Base-by-base conservation (phyloP, 257 asterid genomes). In the Petunia secreta region DNA sequence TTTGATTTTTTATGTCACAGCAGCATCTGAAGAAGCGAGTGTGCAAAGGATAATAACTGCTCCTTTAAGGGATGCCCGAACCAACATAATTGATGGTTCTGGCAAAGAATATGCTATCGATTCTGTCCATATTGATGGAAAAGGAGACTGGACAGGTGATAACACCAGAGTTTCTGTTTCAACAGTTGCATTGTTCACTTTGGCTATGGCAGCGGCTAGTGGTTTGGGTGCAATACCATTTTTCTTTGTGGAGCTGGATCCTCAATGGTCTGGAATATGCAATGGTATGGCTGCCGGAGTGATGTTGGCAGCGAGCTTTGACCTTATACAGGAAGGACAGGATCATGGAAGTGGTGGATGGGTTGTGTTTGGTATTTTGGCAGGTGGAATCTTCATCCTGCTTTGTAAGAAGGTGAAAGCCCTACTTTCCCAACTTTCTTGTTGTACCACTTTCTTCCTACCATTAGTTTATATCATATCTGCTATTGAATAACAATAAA, bases 231-330 rank as follows among this genome's bases (percentile, higher is more conserved):
- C 99, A 44, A 64, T 94, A 63, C 99, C 99, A 34, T 96, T 96
- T 89, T 96, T 96, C 85, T 96, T 96, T 82, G 91, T 96, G 82
- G 98, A 94, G 90, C 97, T 96, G 62, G 98, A 96, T 88, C 89
- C 99, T 65, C 96, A 96, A 53, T 94, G 97, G 98, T 92, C 97
- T 48, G 99, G 99, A 68, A 85, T 96, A 80, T 96, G 99, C 91
- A 96, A 96, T 14, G 99, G 99, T 69, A 94, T 94, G 93, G 99
- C 99, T 73, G 97, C 96, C 48, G 99, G 99, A 75, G 99, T 96
- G 65, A 96, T 96, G 99, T 82, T 96, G 78, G 99, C 99, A 57
- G 99, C 99, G 38, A 96, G 98, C 88, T 96, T 96, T 88, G 99
- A 96, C 86, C 99, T 96, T 80, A 92, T 96, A 83, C 95, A 92